A percentile compares a stretch with the other conserved stretches of the same genome.
Evolutionary conservation across 2,329 filamentous ascomycete genomes (phyloP).

Genomic region (Diplocarpon mali): DNA sequence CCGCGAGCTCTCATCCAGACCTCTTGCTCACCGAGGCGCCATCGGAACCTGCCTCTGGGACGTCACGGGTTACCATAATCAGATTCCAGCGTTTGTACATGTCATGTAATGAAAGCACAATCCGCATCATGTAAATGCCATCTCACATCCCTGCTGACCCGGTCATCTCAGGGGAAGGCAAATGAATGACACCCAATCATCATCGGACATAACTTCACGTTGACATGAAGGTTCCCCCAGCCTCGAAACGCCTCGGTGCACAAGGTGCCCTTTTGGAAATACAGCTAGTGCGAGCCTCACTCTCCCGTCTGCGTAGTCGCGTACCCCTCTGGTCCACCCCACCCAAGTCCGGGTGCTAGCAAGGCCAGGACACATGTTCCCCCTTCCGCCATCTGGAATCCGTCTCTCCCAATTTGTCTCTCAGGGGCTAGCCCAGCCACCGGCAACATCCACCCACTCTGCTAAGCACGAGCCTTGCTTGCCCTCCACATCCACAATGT

Average conservation of each 20-base stretch:
- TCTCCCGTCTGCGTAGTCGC: background rate
- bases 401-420: constrained; percentile 2
- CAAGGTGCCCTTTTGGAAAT: background rate
- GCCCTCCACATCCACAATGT: constrained; percentile 94
- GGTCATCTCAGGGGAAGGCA: too few species aligned
- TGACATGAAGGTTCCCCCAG: constrained; percentile 14
- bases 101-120: too few species aligned
- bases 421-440: constrained; percentile 61
- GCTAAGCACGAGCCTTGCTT: constrained; percentile 91
- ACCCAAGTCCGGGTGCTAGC: background rate
- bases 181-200: too few species aligned
- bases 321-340: background rate
- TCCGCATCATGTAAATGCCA: too few species aligned
- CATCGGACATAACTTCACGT: constrained; percentile 16
- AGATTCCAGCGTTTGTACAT: too few species aligned
- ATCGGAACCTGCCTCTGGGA: too few species aligned
- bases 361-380: constrained; percentile 1
- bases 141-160: too few species aligned
- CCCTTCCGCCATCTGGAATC: background rate
- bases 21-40: too few species aligned
- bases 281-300: background rate
- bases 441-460: constrained; percentile 95
- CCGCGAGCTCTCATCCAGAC: too few species aligned
- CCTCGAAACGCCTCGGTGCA: constrained; percentile 19
- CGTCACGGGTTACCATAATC: too few species aligned